Conservation (phyloP, 306 rosid genomes). For the Leucaena leucocephala region DNA sequence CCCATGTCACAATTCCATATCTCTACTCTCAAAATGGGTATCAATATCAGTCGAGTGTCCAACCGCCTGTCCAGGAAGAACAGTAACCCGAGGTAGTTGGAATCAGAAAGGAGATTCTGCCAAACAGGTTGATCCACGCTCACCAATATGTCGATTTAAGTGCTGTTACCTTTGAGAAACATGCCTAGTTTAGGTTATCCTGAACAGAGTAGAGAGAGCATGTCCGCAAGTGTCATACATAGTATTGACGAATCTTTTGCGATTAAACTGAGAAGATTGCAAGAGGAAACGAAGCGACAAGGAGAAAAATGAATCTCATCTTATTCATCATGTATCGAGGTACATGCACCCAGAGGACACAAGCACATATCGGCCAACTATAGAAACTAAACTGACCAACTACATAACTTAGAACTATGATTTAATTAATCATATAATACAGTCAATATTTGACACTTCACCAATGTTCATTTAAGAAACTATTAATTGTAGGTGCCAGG, state of each 20-base stretch:
- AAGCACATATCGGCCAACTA: background rate
- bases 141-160: conserved; percentile 33
- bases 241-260: background rate
- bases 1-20: conserved; percentile 32
- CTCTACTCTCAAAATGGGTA: conserved; percentile 30
- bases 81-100: conserved; percentile 40
- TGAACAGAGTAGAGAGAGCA: conserved; percentile 34
- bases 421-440: background rate
- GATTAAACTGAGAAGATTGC: background rate
- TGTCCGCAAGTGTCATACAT: conserved; percentile 14
- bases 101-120: conserved; percentile 43
- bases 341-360: background rate
- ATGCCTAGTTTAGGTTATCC: conserved; percentile 27
- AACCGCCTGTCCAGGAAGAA: conserved; percentile 36
- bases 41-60: conserved; percentile 34
- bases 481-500: conserved; percentile 25
- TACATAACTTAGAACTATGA: background rate
- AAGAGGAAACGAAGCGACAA: background rate
- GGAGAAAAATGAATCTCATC: background rate
- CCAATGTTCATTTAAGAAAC: background rate
- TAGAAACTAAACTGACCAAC: background rate
- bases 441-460: background rate
- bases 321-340: background rate
- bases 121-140: conserved; percentile 41
- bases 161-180: conserved; percentile 29